Evolutionary conservation across 148 eudicot species (phyloP), one percentile per base, ranked within the genome.

Genomic region (Fagopyrum homotropicum): DNA sequence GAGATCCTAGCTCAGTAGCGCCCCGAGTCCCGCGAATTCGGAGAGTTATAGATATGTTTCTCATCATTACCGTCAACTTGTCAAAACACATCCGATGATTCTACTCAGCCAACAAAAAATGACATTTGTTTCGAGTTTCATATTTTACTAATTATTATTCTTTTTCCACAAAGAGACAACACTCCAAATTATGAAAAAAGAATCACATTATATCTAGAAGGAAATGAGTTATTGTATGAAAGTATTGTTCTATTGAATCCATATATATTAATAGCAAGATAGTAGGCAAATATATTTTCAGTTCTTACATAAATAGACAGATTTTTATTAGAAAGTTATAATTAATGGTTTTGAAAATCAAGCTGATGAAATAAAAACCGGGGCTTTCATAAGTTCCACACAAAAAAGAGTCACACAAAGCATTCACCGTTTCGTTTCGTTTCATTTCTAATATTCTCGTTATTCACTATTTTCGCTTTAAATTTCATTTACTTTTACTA

Each of bases 61-160:
- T 89, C 61, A 75, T 75, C 82, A 93, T 84, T 75, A 96, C 98
- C 50, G 80, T 75, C 87, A 93, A 75, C 88, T 97, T 95, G 89
- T 78, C 6, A 75, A 17, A 48, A 61, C 50, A 43, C 70, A 47
- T 5, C 73, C 3, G 40, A 35, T 35, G 40, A 35, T 35, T 35
- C 40, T 35, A 61, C 16, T 9, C 40, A 29, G 10, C 44, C 7
- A 29, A 15, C 9, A 9, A 30, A 61, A 30, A 29, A 40, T 3
- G 46, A 66, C 15, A 14, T 5, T 5, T 14, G 19, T 66, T 40
- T 35, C 12, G 19, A 6, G 4, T 12, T 3, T 66, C 9, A 9
- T 14, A 4, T 40, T 66, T 66, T 15, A 64, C 70, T 35, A 35
- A 35, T 29, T 1, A 35, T 2, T 35, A 64, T 12, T 64, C 70